Evolutionary conservation across 148 eudicot species (phyloP), one percentile per base, ranked within the genome.

Genomic region (Salicornia ramosissima): DNA sequence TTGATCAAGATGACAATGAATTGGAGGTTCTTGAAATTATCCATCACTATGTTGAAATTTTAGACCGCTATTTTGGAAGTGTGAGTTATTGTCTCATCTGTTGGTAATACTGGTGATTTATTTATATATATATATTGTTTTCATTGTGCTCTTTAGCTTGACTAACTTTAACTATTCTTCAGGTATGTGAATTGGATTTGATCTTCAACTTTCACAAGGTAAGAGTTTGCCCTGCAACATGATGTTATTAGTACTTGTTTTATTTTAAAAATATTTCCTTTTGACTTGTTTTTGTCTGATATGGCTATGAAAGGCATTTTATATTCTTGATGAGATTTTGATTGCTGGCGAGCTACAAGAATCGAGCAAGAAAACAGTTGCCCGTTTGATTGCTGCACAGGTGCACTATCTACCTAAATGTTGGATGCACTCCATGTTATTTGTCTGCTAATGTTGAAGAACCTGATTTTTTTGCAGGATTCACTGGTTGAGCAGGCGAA

Each of bases 291-390:
- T n/a, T n/a, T 65, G 25, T 45, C 33, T 66, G 53, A 45, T 70
- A 31, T 61, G 70, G 43, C 31, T 39, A 4, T 78, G 73, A 74
- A 80, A 93, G 96, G 96, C 98, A 56, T 93, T 90, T 72, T 93
- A 85, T 70, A 85, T 88, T 80, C 81, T 93, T 69, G 98, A 93
- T 25, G 98, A 93, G 80, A 79, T 93, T 68, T 72, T 93, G 64
- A 90, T 90, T 59, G 98, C 98, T 71, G 98, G 96, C 51, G 98
- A 93, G 80, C 86, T 93, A 75, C 98, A 90, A 84, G 98, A 93
- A 71, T 83, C 96, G 2, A 93, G 96, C 84, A 93, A 93, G 92
- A 93, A 88, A 78, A 79, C 95, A 30, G 88, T 93, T 74, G 88
- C 87, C 25, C 92, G 98, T 40, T 71, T 93, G 65, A 79, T 93